These are phyloP conservation scores for Hylodesmum podocarpum DNA, from an alignment of 306 rosid species.

Conservation along the genomic window DNA sequence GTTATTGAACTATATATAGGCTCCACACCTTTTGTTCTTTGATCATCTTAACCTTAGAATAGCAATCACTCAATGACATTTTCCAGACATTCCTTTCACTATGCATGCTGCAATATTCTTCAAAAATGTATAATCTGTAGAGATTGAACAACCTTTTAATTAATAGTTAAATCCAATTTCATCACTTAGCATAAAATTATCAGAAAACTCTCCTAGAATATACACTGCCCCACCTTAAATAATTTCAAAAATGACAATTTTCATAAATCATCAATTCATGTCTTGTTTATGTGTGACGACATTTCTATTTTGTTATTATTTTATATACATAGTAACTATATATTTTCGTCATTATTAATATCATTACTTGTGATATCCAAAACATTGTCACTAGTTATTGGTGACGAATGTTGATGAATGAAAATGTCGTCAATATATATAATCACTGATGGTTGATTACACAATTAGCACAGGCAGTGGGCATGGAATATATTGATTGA, in stretches of 20 bases:
- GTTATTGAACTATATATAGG: conserved; percentile 11
- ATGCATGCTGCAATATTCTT: neutral
- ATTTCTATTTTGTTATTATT: too few species aligned
- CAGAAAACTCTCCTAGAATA: too few species aligned
- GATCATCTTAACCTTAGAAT: neutral
- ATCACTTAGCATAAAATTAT: neutral
- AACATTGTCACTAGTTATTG: too few species aligned
- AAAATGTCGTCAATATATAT: neutral
- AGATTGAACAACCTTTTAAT: neutral
- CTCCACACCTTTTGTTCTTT: neutral
- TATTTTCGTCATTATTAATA: too few species aligned
- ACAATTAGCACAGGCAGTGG: neutral
- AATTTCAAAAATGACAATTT: neutral
- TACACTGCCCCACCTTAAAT: too few species aligned
- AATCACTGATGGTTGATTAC: neutral
- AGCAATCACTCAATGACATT: neutral
- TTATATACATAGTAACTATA: too few species aligned
- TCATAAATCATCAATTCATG: neutral
- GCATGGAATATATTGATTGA: neutral
- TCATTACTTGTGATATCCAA: too few species aligned
- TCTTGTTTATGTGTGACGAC: too few species aligned
- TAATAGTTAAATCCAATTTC: neutral
- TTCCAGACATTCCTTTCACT: neutral
- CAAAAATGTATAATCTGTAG: neutral
- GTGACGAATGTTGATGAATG: too few species aligned